These are phyloP conservation scores for Chaetomiaceae sp. DNA, from an alignment of 2,329 filamentous ascomycete species.

Conservation along the genomic window DNA sequence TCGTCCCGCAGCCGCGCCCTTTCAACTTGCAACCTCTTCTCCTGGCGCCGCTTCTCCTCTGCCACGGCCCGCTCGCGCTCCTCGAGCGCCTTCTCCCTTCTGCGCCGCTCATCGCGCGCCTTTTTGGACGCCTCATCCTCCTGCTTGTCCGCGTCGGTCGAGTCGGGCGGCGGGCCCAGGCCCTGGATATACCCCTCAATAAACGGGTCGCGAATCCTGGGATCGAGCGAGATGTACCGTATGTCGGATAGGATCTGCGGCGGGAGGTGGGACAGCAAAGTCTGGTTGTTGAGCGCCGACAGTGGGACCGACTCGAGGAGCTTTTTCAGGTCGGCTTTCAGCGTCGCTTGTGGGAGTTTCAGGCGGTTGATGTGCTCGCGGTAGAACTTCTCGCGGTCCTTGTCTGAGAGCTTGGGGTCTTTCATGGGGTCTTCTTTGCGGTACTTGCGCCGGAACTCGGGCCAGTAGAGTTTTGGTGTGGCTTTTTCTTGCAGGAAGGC, in stretches of 20 bases:
- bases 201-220: slow-evolving; percentile 57
- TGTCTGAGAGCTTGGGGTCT: slow-evolving; percentile 65
- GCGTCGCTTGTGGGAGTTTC: slow-evolving; percentile 59
- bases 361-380: slow-evolving; percentile 67
- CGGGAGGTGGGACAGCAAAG: slow-evolving; percentile 55
- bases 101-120: slow-evolving; percentile 46
- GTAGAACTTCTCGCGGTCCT: slow-evolving; percentile 75
- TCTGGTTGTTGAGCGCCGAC: slow-evolving; percentile 55
- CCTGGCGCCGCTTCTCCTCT: slow-evolving; percentile 58
- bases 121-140: slow-evolving; percentile 50
- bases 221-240: slow-evolving; percentile 64
- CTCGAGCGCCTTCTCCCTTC: slow-evolving; percentile 62
- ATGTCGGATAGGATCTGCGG: slow-evolving; percentile 60
- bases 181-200: slow-evolving; percentile 63
- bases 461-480: slow-evolving; percentile 92
- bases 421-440: slow-evolving; percentile 78
- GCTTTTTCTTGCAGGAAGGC: slow-evolving; percentile 76
- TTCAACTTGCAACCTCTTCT: slow-evolving; percentile 55
- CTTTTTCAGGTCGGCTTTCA: slow-evolving; percentile 64
- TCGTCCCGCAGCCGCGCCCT: slow-evolving; percentile 61
- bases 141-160: slow-evolving; percentile 38
- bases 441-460: slow-evolving; percentile 90
- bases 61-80: slow-evolving; percentile 60
- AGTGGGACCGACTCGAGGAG: slow-evolving; percentile 60
- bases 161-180: slow-evolving; percentile 54